Base-by-base conservation (phyloP, 148 eudicot species). In the Nepenthes mirabilis region DNA sequence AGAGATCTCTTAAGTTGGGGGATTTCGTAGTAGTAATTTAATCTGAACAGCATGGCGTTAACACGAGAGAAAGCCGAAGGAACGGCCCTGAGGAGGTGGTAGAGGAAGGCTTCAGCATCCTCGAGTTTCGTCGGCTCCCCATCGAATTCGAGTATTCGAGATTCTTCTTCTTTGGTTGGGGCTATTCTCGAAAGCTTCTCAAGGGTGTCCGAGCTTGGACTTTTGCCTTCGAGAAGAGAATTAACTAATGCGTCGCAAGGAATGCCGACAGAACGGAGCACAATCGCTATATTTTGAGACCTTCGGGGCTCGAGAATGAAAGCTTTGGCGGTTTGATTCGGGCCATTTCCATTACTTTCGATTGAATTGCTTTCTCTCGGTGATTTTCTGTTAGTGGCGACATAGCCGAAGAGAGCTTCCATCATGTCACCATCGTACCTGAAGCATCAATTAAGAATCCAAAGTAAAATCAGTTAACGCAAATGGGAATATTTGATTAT, bases 91-190 rank as follows among this genome's bases (percentile, higher is more conserved):
- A 88, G 83, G 72, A 88, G 70, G 47, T 77, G 84, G 69, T 64
- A 84, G 2, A 93, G 83, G 70, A 93, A 93, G 50, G 87, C 88
- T 68, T 93, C 98, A 3, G 96, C 95, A 68, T 86, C 91, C 2
- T 96, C 96, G 3, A 93, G 78, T 56, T 68, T 77, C 1, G 79
- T 67, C 5, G 77, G 81, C 35, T 93, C 96, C n/a, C 84, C 84
- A n/a, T 80, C 70, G 47, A 73, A 93, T 2, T 79, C 79, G 0
- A 77, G 75, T 71, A 93, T 86, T 37, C 75, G 47, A 33, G 77
- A 47, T 50, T 70, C 72, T 64, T 93, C 98, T 64, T 93, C 95
- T 55, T 76, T 57, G 1, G 96, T 72, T 7, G 89, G 95, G 69
- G 83, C 64, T 33, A 86, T 84, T 79, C 68, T 73, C 5, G 78